Evolutionary conservation across 192 early-diverging fungal species (phyloP), one percentile per base, ranked within the genome.

Genomic region (Coemansia sp.): DNA sequence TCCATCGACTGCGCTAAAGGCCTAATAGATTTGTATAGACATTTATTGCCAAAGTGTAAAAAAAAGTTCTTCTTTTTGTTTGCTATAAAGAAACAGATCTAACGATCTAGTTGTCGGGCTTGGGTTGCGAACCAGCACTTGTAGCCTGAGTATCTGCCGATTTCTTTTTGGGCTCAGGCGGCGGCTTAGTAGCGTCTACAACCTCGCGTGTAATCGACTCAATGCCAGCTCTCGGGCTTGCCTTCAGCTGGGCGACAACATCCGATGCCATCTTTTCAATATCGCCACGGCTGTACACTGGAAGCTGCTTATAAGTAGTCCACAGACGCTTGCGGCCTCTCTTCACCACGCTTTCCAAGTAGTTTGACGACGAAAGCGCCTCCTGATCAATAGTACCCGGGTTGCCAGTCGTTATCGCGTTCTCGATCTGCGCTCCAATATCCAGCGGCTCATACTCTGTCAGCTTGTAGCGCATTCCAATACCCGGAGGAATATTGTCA

Each of bases 401-500:
- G 9, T 78, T 72, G 20, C 76, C 74, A 3, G 72, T 67, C 72
- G 52, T 33, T 44, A 80, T 43, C 1, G 75, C 80, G 36, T 73
- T 66, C 13, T 70, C 75, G 24, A 85, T 79, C 70, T 76, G 71
- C 7, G 44, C 40, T 20, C 74, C 74, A 29, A 80, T 69, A 31
- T 77, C 73, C 55, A 91, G 42, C 29, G 88, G 71, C 72, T 90
- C 90, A 67, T 90, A 87, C 74, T 94, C 93, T 67, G 84, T 91
- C 46, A 85, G 68, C 60, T 92, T 90, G 47, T 93, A 89, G 46
- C 87, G 87, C 88, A 98, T 87, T 44, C 95, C 92, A 38, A 98
- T 83, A 38, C 97, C 95, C 6, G 90, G 82, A 0, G 96, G 94
- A n/a, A 94, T 84, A 82, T 93, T 93, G 66, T 88, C 79, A 49